These are phyloP conservation scores for Leersia perrieri DNA, from an alignment of 176 grass and related monocot genomes.

Conservation along the genomic window DNA sequence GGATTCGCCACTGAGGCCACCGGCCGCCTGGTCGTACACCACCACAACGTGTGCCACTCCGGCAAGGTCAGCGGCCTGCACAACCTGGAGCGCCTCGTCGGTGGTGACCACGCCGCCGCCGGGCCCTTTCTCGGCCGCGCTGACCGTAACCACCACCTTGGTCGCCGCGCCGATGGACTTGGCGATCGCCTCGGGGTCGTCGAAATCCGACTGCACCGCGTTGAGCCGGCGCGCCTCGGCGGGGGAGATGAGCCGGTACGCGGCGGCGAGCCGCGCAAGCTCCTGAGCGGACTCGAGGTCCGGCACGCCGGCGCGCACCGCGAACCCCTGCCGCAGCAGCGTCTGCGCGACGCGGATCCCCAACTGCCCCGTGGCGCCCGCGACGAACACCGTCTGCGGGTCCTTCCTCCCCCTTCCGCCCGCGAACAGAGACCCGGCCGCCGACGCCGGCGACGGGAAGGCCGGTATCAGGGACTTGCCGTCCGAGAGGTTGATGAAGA, in stretches of 20 bases:
- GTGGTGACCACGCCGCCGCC: slow-evolving; percentile 58
- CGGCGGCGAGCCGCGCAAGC: slow-evolving; percentile 60
- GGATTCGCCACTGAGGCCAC: slow-evolving; percentile 32
- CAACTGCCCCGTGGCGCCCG: slow-evolving; percentile 78
- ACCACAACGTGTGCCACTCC: slow-evolving; percentile 71
- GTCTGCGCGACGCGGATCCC: slow-evolving; percentile 70
- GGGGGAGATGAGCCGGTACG: slow-evolving; percentile 76
- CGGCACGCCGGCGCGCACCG: slow-evolving; percentile 72
- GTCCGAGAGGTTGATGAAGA: slow-evolving; percentile 62
- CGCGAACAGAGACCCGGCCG: slow-evolving; percentile 41
- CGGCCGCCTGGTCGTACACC: slow-evolving; percentile 48
- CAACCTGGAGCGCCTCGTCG: slow-evolving; percentile 77
- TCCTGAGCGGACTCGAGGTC: slow-evolving; percentile 74
- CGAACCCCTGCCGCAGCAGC: slow-evolving; percentile 73
- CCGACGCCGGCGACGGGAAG: slow-evolving; percentile 38
- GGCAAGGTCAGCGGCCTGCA: slow-evolving; percentile 80
- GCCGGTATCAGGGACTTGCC: slow-evolving; percentile 62
- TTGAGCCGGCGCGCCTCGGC: slow-evolving; percentile 67
- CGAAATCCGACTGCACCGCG: slow-evolving; percentile 61
- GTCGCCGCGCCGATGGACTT: slow-evolving; percentile 87
- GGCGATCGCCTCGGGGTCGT: slow-evolving; percentile 70
- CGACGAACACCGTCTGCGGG: slow-evolving; percentile 73
- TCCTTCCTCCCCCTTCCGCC: slow-evolving; percentile 57
- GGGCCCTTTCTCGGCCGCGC: slow-evolving; percentile 55
- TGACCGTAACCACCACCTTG: slow-evolving; percentile 88